Evolutionary conservation across 805 yeast species (phyloP), one percentile per base, ranked within the genome.

Genomic region (Blastobotrys robertii): DNA sequence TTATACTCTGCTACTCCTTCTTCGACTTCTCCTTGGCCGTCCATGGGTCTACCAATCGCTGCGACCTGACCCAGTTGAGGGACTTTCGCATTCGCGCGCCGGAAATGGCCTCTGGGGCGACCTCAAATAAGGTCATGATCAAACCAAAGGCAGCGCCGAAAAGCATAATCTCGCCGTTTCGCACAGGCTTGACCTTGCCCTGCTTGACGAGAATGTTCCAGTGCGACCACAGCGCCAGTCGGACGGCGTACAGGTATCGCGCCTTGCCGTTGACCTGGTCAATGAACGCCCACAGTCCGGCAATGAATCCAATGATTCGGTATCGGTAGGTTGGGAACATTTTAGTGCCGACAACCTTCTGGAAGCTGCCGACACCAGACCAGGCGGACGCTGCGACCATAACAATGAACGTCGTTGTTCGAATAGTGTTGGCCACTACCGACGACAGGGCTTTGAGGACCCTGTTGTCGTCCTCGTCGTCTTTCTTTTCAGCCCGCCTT

Each of bases 241-340:
- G 48, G 15, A 59, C 51, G 11, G 62, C 55, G 46, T 59, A 64
- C 44, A 59, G 49, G 46, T 57, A 63, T 45, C 64, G 55, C 9
- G 58, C 46, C 32, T 59, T 52, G 44, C 64, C 65, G 33, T 49
- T 46, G 35, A 52, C 53, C 39, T 55, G 62, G 47, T 61, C 66
- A 16, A 63, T 37, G 25, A 59, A 52, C 2, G 68, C 65, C 68
- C 68, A 65, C 37, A 65, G 53, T 3, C 71, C 71, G n/a, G 67
- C 60, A 34, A 62, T 42, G 46, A 63, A 57, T n/a, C 69, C 71
- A 44, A 66, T 62, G 31, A 65, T 34, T 19, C 63, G 49, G 55
- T 60, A 60, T n/a, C 71, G 62, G 12, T 48, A 44, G 12, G 47
- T 47, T 42, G 67, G 59, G 39, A 53, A 39, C 31, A 60, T 43